Conservation (phyloP, 257 asterid species). For the Nicotiana attenuata region DNA sequence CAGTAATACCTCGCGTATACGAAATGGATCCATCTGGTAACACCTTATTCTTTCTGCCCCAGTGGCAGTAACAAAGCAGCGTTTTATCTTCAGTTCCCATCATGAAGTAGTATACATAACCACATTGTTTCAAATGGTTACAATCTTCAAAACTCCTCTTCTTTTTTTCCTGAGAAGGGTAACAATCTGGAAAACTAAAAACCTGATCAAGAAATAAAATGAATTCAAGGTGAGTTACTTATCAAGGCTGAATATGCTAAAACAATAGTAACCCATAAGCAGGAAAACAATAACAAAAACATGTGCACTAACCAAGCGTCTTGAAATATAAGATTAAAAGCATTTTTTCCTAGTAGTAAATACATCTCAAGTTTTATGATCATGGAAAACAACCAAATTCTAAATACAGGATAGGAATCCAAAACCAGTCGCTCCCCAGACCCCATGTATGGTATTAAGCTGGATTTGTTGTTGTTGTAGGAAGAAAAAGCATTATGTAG, state of each 20-base stretch:
- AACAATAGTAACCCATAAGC: no score
- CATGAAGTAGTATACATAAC: background rate
- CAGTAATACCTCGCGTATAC: background rate
- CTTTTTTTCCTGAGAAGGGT: background rate
- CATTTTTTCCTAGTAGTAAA: no score
- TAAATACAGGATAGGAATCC: background rate
- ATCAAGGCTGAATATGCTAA: background rate
- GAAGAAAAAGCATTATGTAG: no score
- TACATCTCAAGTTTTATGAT: background rate
- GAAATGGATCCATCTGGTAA: background rate
- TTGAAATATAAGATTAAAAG: no score
- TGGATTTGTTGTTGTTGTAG: no score
- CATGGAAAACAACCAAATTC: background rate
- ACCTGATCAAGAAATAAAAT: background rate
- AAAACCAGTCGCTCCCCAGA: no score
- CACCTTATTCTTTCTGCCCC: background rate
- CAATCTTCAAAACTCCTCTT: background rate
- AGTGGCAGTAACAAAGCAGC: background rate
- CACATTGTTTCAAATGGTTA: background rate
- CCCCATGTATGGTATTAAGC: no score
- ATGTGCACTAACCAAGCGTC: background rate
- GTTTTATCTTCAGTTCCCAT: constrained; percentile 1
- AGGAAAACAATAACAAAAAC: no score
- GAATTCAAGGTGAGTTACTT: background rate
- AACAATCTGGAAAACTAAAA: background rate